phyloP scores from a whole-genome alignment of 495 filamentous ascomycete species.

The Aspergillus ostianus region DNA sequence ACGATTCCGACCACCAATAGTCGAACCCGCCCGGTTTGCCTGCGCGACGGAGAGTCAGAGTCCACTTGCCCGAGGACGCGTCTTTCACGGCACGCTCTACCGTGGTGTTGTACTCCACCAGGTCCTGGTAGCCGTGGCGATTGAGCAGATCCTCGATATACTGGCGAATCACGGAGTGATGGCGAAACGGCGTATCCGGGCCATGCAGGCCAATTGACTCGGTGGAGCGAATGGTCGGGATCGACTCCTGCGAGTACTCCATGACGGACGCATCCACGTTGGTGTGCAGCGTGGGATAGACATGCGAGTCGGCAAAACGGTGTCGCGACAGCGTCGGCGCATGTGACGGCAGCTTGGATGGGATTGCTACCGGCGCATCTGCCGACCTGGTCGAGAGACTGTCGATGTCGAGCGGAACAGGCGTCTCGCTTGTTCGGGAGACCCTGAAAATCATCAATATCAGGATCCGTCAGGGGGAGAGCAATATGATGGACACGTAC shows the following conservation, averaged over 20 bases:
- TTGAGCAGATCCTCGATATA: constrained; percentile 41
- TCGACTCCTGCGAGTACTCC: constrained; percentile 39
- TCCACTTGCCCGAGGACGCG: constrained; percentile 28
- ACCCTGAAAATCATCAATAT: constrained; percentile 29
- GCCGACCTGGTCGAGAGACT: constrained; percentile 43
- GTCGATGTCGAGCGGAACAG: constrained; percentile 37
- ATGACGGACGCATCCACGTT: constrained; percentile 42
- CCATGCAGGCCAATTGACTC: constrained; percentile 38
- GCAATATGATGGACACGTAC: constrained; percentile 29
- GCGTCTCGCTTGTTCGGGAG: constrained; percentile 35
- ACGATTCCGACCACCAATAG: constrained; percentile 45
- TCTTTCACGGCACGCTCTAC: constrained; percentile 41
- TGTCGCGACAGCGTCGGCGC: constrained; percentile 40
- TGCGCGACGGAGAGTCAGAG: constrained; percentile 34
- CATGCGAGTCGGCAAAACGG: constrained; percentile 47
- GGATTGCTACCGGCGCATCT: constrained; percentile 48
- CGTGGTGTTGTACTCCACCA: constrained; percentile 43
- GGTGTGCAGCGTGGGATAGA: constrained; percentile 39
- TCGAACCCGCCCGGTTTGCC: constrained; percentile 25
- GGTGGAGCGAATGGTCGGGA: constrained; percentile 33
- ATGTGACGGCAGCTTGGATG: constrained; percentile 43
- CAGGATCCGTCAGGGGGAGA: neutral
- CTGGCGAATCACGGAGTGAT: constrained; percentile 35
- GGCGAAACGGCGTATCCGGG: constrained; percentile 37
- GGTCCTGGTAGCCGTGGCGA: constrained; percentile 31